Evolutionary conservation across 192 early-diverging fungal species (phyloP).

Genomic region (Dispira simplex): DNA sequence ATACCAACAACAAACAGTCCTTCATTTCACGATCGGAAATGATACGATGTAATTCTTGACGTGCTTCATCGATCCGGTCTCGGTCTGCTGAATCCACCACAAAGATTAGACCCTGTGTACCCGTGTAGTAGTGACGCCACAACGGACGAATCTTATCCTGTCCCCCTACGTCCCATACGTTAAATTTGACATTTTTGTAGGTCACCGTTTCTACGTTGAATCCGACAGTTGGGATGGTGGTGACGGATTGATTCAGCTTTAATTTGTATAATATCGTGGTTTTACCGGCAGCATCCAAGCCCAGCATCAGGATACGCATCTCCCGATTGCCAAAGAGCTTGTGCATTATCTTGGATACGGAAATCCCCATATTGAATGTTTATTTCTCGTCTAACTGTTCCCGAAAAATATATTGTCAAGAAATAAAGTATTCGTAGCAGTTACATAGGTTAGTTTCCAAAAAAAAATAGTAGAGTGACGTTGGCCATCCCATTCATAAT

Average conservation of each 20-base stretch:
- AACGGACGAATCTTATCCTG: constrained; percentile 83
- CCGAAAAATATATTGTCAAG: not conserved
- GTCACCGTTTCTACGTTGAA: constrained; percentile 80
- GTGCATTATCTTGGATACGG: constrained; percentile 32
- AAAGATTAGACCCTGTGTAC: constrained; percentile 73
- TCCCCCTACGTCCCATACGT: constrained; percentile 72
- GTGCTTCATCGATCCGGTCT: constrained; percentile 75
- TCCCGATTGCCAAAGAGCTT: constrained; percentile 36
- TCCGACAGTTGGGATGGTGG: constrained; percentile 40
- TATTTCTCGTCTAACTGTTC: not conserved
- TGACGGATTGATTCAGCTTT: constrained; percentile 38
- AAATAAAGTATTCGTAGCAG: not conserved
- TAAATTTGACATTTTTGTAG: constrained; percentile 76
- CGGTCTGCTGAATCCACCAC: constrained; percentile 79
- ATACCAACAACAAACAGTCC: constrained; percentile 63
- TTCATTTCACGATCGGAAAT: constrained; percentile 73
- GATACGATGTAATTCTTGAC: constrained; percentile 68
- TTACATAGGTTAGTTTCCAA: not conserved
- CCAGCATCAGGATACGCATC: constrained; percentile 43
- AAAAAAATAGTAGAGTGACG: not conserved
- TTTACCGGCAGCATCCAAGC: constrained; percentile 34
- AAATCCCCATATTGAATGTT: constrained; percentile 22
- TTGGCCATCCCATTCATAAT: not conserved
- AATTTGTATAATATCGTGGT: constrained; percentile 39
- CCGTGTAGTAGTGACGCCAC: constrained; percentile 77